Conservation (phyloP, 192 early-diverging fungal genomes). For the Coemansia sp. region DNA sequence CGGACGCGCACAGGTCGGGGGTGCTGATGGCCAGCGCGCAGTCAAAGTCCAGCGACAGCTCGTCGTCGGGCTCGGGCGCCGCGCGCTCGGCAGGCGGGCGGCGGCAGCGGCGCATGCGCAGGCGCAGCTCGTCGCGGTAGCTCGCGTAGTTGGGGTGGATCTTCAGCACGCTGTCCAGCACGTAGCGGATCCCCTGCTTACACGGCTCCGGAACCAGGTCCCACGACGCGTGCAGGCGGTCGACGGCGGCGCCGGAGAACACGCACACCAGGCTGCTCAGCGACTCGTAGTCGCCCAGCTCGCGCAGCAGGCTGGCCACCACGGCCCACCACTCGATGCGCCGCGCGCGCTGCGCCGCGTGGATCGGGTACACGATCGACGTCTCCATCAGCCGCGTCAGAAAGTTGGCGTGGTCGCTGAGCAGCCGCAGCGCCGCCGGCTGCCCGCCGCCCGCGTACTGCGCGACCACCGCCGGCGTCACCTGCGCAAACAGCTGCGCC, state of each 20-base stretch:
- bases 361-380: conserved; percentile 30
- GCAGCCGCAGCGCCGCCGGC: conserved; percentile 23
- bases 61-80: conserved; percentile 4
- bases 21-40: conserved; percentile 38
- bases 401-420: conserved; percentile 50
- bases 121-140: conserved; percentile 37
- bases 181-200: conserved; percentile 33
- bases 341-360: conserved; percentile 26
- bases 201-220: conserved; percentile 24
- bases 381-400: conserved; percentile 39
- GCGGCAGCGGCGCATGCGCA: conserved; percentile 24
- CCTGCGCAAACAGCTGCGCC: conserved; percentile 37
- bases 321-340: conserved; percentile 49
- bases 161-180: conserved; percentile 41
- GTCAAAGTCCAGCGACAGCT: conserved; percentile 45
- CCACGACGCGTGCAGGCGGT: conserved; percentile 34
- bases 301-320: conserved; percentile 33
- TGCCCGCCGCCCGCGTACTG: conserved; percentile 14
- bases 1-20: conserved; percentile 33
- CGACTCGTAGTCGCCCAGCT: conserved; percentile 51
- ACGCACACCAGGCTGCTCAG: conserved; percentile 45
- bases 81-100: conserved; percentile 1
- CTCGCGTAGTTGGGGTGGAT: conserved; percentile 42
- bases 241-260: conserved; percentile 26
- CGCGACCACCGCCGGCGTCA: conserved; percentile 21